A percentile compares a stretch with the other conserved stretches of the same genome.
phyloP scores from a whole-genome alignment of 345 rosid genomes.

The Salix brachista region DNA sequence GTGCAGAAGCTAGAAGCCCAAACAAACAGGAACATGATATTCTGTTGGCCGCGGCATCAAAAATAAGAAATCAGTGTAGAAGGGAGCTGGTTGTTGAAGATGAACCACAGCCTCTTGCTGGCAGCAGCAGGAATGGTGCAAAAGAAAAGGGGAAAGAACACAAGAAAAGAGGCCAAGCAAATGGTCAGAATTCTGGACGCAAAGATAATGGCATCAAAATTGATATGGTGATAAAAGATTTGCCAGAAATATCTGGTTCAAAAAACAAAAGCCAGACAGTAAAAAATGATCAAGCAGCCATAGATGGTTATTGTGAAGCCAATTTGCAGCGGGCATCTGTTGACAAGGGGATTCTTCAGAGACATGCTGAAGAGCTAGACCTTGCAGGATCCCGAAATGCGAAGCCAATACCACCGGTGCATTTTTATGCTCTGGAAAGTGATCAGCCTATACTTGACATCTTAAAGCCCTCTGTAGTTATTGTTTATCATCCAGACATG shows the following conservation, averaged over 20 bases:
- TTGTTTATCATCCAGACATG: slow-evolving; percentile 91
- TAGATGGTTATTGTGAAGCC: slow-evolving; percentile 22
- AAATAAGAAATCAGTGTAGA: slow-evolving; percentile 49
- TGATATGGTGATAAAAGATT: slow-evolving; percentile 21
- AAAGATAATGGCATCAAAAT: slow-evolving; percentile 27
- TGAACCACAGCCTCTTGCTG: slow-evolving; percentile 36
- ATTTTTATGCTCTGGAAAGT: slow-evolving; percentile 80
- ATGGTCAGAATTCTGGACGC: slow-evolving; percentile 17
- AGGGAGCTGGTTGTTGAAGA: slow-evolving; percentile 31
- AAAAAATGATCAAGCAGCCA: slow-evolving; percentile 27
- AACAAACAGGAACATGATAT: slow-evolving; percentile 75
- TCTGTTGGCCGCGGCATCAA: slow-evolving; percentile 70
- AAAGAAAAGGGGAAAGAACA: slow-evolving; percentile 43
- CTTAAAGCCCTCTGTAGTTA: slow-evolving; percentile 68
- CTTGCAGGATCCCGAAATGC: slow-evolving; percentile 4
- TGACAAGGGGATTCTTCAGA: slow-evolving; percentile 19
- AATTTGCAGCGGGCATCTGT: slow-evolving; percentile 6
- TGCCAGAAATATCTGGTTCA: slow-evolving; percentile 33
- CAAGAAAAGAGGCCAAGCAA: slow-evolving; percentile 35
- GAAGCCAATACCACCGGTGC: slow-evolving; percentile 62
- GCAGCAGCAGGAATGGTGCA: slow-evolving; percentile 22
- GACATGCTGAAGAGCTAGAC: slow-evolving; percentile 22
- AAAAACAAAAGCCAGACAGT: slow-evolving; percentile 34
- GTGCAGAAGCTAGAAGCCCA: slow-evolving; percentile 63
- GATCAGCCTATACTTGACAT: slow-evolving; percentile 74